Evolutionary conservation across 2,329 filamentous ascomycete genomes (phyloP).

Genomic region (Sporothrix protearum): DNA sequence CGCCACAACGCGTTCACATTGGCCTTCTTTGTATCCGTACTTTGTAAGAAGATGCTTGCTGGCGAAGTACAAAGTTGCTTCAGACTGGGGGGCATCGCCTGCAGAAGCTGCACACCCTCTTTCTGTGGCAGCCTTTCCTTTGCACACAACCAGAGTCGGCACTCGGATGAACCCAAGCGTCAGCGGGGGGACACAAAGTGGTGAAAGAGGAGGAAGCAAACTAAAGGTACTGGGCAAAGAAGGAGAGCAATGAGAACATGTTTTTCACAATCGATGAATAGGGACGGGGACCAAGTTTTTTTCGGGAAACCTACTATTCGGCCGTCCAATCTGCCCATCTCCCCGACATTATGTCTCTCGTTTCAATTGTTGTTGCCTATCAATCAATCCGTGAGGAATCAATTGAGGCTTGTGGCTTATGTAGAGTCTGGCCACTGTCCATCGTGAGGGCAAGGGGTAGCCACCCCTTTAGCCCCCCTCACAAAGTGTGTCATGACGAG

Average conservation of each 20-base stretch:
- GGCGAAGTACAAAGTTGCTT: not conserved
- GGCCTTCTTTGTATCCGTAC: too few relatives aligned
- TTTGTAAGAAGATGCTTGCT: not conserved
- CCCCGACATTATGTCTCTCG: not conserved
- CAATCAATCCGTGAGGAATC: not conserved
- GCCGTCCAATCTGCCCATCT: not conserved
- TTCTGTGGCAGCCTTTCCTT: not conserved
- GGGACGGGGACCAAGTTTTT: not conserved
- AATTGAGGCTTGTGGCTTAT: not conserved
- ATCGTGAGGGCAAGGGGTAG: not conserved
- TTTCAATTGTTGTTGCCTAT: not conserved
- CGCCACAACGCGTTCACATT: not conserved
- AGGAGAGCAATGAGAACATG: not conserved
- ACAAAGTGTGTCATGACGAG: constrained; percentile 15
- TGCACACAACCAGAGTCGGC: not conserved
- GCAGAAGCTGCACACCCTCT: not conserved
- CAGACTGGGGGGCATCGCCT: not conserved
- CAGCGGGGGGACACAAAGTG: not conserved
- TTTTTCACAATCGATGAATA: not conserved
- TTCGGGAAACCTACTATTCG: not conserved
- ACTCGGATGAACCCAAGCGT: constrained; percentile 15
- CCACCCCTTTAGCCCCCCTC: not conserved
- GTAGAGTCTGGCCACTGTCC: not conserved
- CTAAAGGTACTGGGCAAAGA: not conserved
- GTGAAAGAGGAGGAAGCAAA: not conserved